phyloP scores from a whole-genome alignment of 75 land plant species.

The Chamaecyparis obtusa region DNA sequence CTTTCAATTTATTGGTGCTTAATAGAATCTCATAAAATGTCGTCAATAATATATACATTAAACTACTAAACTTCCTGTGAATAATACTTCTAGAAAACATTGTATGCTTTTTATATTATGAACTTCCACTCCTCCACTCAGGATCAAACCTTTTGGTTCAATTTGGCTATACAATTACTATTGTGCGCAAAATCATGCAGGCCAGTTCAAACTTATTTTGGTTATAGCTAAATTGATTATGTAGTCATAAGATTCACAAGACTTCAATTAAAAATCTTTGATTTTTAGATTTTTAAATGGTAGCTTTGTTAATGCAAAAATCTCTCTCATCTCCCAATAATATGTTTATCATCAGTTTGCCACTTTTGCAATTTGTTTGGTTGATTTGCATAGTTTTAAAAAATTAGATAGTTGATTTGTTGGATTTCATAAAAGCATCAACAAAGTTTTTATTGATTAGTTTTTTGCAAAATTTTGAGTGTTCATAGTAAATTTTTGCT shows the following conservation, averaged over 20 bases:
- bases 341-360: neutral
- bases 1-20: neutral
- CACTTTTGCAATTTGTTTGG: neutral
- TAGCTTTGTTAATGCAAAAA: neutral
- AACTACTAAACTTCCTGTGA: too few relatives aligned
- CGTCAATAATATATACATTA: too few relatives aligned
- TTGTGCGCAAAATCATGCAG: slow-evolving; percentile 90
- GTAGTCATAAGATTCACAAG: neutral
- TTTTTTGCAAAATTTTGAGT: too few relatives aligned
- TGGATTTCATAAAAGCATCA: neutral
- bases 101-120: too few relatives aligned
- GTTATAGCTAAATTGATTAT: neutral
- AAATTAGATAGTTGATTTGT: too few relatives aligned
- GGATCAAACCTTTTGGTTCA: slow-evolving; percentile 61
- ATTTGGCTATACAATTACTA: slow-evolving; percentile 55
- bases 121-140: too few relatives aligned
- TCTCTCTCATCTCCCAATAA: neutral
- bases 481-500: too few relatives aligned
- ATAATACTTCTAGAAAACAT: too few relatives aligned
- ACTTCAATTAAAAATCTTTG: neutral
- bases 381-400: neutral
- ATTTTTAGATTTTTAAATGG: neutral
- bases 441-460: too few relatives aligned
- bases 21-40: neutral
- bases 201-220: slow-evolving; percentile 21